Evolutionary conservation across 2,329 filamentous ascomycete genomes (phyloP).

Genomic region (Cladophialophora chaetospira): DNA sequence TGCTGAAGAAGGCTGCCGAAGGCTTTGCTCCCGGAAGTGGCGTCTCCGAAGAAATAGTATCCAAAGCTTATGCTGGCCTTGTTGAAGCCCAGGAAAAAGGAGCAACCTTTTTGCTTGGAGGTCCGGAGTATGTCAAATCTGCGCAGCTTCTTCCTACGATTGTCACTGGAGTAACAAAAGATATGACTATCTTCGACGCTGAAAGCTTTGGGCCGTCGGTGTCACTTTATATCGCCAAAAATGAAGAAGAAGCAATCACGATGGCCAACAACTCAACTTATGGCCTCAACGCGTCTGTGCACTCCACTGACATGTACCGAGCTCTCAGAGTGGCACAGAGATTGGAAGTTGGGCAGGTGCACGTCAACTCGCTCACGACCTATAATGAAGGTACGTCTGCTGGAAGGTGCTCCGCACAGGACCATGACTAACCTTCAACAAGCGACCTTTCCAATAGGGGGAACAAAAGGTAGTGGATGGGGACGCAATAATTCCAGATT

Average conservation of each 20-base stretch:
- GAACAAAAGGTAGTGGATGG: slow-evolving; percentile 14
- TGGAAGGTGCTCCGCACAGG: background rate
- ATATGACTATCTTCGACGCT: slow-evolving; percentile 62
- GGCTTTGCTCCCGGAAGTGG: background rate
- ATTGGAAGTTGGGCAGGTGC: slow-evolving; percentile 32
- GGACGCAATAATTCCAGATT: slow-evolving; percentile 13
- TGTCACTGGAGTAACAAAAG: slow-evolving; percentile 58
- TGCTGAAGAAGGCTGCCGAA: slow-evolving; percentile 42
- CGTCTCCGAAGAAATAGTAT: slow-evolving; percentile 1
- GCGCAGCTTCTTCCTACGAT: slow-evolving; percentile 58
- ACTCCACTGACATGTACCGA: slow-evolving; percentile 43
- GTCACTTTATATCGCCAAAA: slow-evolving; percentile 41
- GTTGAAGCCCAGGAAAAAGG: background rate
- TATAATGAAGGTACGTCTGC: background rate
- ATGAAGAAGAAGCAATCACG: slow-evolving; percentile 42
- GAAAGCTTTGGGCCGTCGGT: slow-evolving; percentile 49
- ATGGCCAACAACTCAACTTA: slow-evolving; percentile 45
- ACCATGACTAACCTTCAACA: background rate
- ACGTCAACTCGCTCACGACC: background rate
- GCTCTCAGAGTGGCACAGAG: slow-evolving; percentile 44
- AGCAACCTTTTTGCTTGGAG: slow-evolving; percentile 26
- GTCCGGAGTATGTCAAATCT: slow-evolving; percentile 66
- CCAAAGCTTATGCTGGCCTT: background rate
- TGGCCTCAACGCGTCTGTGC: slow-evolving; percentile 45
- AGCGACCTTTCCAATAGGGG: slow-evolving; percentile 12